Percentiles rank a stretch among this genome's conserved stretches.
Evolutionary conservation across 148 eudicot genomes (phyloP).

Genomic region (Camellia japonica): DNA sequence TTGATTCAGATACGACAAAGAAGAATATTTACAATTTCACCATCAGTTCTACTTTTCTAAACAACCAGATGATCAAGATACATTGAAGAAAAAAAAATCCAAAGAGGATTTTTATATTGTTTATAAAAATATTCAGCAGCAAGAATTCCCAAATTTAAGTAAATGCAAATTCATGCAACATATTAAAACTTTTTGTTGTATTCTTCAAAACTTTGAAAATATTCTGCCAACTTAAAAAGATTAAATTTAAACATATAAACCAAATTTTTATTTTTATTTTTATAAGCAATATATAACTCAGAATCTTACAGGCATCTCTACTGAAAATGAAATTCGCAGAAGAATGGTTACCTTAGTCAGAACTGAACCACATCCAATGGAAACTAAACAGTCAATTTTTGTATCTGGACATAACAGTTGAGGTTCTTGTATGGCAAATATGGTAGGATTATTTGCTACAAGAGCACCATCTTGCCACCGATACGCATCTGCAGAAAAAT

Average conservation of each 20-base stretch:
- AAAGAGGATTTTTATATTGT: background rate
- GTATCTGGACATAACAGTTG: conserved; percentile 98
- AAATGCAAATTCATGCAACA: background rate
- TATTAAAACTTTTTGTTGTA: background rate
- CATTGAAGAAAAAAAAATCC: background rate
- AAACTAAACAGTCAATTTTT: conserved; percentile 86
- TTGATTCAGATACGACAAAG: background rate
- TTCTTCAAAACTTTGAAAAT: conserved; percentile 3
- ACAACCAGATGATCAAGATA: background rate
- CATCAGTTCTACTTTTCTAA: background rate
- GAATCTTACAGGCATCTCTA: background rate
- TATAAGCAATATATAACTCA: background rate
- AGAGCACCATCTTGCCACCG: conserved; percentile 99
- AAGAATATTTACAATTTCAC: background rate
- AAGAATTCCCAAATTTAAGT: background rate
- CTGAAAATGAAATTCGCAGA: background rate
- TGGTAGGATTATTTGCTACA: conserved; percentile 97
- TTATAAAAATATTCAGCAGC: background rate
- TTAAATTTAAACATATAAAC: background rate
- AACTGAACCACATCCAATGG: conserved; percentile 90
- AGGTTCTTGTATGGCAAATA: conserved; percentile 94
- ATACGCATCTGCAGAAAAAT: conserved; percentile 47
- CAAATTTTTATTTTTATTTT: too few species aligned
- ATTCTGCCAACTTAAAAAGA: background rate
- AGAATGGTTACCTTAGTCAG: conserved; percentile 69